These are phyloP conservation scores for Paramecium tetraurelia DNA, from an alignment of 73 alveolate genomes.

Conservation along the genomic window DNA sequence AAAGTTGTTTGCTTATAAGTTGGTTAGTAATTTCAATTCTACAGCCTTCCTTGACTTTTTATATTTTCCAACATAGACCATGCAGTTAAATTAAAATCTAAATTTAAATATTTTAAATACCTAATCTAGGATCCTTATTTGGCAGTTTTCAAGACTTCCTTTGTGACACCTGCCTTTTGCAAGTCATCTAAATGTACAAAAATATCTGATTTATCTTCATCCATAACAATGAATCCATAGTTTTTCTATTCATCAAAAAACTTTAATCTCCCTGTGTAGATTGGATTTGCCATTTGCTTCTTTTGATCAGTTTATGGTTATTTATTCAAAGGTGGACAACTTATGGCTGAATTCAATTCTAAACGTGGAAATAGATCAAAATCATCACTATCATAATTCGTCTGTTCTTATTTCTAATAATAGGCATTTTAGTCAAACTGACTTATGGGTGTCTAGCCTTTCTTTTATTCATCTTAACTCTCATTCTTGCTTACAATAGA, in stretches of 20 bases:
- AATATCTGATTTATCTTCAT: constrained; percentile 71
- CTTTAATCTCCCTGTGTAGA: constrained; percentile 71
- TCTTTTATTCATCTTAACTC: background rate
- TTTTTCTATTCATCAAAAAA: constrained; percentile 76
- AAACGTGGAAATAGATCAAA: background rate
- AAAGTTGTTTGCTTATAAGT: background rate
- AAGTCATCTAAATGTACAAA: constrained; percentile 81
- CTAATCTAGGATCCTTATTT: constrained; percentile 33
- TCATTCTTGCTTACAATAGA: background rate
- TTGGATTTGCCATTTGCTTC: background rate
- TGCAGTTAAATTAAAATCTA: constrained; percentile 69
- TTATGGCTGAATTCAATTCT: background rate
- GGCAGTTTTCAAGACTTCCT: constrained; percentile 63
- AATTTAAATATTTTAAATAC: constrained; percentile 49
- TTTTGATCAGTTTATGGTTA: background rate
- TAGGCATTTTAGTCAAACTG: background rate
- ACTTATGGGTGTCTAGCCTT: background rate
- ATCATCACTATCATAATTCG: background rate
- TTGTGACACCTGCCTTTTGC: constrained; percentile 71
- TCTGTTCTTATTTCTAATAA: background rate
- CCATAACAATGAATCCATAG: constrained; percentile 76
- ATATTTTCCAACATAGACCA: constrained; percentile 77
- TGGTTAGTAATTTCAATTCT: constrained; percentile 61
- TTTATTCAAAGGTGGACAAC: background rate
- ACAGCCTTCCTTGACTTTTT: constrained; percentile 75